Evolutionary conservation across 2,329 filamentous ascomycete species (phyloP).

Genomic region (Aspergillus sp.): DNA sequence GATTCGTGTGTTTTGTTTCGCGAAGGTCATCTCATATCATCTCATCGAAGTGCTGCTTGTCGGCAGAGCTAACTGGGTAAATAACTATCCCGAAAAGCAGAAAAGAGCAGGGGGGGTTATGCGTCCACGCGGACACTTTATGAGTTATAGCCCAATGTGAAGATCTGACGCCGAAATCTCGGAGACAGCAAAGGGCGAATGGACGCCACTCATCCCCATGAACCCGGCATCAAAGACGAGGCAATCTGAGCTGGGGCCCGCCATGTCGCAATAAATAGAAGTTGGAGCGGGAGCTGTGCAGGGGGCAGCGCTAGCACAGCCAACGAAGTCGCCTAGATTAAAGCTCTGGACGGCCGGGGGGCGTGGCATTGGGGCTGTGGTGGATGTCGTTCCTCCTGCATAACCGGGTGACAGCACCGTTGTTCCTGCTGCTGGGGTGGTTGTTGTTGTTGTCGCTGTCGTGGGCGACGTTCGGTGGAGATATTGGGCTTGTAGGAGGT

Average conservation of each 20-base stretch:
- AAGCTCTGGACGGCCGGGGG: constrained; percentile 18
- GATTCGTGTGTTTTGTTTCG: too few relatives aligned
- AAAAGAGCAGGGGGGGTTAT: not conserved
- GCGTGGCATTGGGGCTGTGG: constrained; percentile 16
- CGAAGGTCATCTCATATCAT: not conserved
- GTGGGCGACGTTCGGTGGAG: constrained; percentile 8
- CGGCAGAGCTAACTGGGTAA: not conserved
- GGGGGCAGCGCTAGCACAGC: constrained; percentile 26
- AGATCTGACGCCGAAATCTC: constrained; percentile 20
- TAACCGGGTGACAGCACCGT: constrained; percentile 8
- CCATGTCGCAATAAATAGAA: constrained; percentile 29
- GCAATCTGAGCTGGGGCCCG: constrained; percentile 20
- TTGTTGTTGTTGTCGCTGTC: not conserved
- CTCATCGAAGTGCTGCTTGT: constrained; percentile 2
- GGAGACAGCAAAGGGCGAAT: constrained; percentile 14
- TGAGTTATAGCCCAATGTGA: constrained; percentile 17
- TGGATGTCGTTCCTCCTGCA: not conserved
- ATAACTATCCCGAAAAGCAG: not conserved
- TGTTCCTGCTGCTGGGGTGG: constrained; percentile 2
- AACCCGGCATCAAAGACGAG: constrained; percentile 20
- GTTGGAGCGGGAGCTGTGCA: constrained; percentile 15
- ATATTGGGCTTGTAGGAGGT: constrained; percentile 15
- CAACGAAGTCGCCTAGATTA: constrained; percentile 27
- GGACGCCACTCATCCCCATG: constrained; percentile 19
- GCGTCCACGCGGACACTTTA: not conserved